A percentile compares a stretch with the other conserved stretches of the same genome.
Evolutionary conservation across 805 yeast genomes (phyloP).

Genomic region (Starmerella scarabaei): DNA sequence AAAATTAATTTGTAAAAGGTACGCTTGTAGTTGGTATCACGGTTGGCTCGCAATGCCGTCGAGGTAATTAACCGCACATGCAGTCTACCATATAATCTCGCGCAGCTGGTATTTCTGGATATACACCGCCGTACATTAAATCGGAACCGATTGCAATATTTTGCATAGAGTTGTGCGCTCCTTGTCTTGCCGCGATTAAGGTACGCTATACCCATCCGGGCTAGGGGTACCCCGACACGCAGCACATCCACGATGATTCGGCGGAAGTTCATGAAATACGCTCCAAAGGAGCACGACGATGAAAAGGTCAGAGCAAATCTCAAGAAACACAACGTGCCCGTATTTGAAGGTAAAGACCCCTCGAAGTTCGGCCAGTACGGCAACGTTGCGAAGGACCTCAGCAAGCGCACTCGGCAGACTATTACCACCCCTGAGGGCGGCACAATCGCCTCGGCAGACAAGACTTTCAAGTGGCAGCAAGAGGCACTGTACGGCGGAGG

Average conservation of each 20-base stretch:
- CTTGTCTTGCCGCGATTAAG: too few relatives aligned
- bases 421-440: slow-evolving; percentile 15
- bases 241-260: slow-evolving; percentile 14
- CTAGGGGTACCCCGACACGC: too few relatives aligned
- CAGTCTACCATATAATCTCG: too few relatives aligned
- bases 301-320: slow-evolving; percentile 34
- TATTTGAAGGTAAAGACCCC: slow-evolving; percentile 30
- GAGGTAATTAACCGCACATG: too few relatives aligned
- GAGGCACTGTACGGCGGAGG: slow-evolving; percentile 17
- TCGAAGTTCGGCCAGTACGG: slow-evolving; percentile 42
- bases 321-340: slow-evolving; percentile 33
- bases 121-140: too few relatives aligned
- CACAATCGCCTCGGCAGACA: slow-evolving; percentile 15
- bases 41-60: too few relatives aligned
- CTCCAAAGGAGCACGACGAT: slow-evolving; percentile 37
- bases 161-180: too few relatives aligned
- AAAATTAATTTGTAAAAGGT: too few relatives aligned
- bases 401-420: slow-evolving; percentile 14
- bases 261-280: slow-evolving; percentile 32
- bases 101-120: too few relatives aligned
- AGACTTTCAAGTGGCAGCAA: slow-evolving; percentile 19
- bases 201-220: too few relatives aligned
- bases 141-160: too few relatives aligned
- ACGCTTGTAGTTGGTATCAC: too few relatives aligned
- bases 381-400: slow-evolving; percentile 37